Evolutionary conservation across 257 asterid species (phyloP), one percentile per base, ranked within the genome.

Genomic region (Verbascum thapsus): DNA sequence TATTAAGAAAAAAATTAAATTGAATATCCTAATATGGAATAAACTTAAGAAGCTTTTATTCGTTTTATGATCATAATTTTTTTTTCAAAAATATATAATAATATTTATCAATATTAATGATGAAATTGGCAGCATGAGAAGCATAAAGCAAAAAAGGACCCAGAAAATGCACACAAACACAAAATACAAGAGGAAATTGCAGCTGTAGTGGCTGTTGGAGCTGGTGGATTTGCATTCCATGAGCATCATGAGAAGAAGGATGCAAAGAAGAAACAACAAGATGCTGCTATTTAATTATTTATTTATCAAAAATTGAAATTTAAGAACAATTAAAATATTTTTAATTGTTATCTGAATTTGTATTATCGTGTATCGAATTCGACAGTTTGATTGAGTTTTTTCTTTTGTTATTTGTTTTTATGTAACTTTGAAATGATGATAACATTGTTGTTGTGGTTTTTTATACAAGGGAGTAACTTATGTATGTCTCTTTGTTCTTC

Each of bases 181-280:
- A 72, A 78, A 63, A 39, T 63, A 71, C 64, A 70, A 53, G 76
- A 78, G 70, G 79, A 39, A 51, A 58, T 75, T 2, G 84, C 73
- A 1, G 80, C 83, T 0, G 75, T 45, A 0, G 61, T 26, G 2
- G 81, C 76, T 0, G 67, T 78, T 1, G 86, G 79, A 6, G 64
- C 80, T 0, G 79, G 84, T 58, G 84, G 79, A 34, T 72, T 58
- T 68, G 81, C 83, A 26, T 66, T 81, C 69, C 81, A 78, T 43
- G 86, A 78, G 58, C 77, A 66, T 32, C 84, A 78, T 55, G 76
- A 75, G 73, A 71, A 78, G 67, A 75, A 81, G 15, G 84, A 69
- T n/a, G 63, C 81, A 3, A 68, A 74, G 32, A 63, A 77, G 68
- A 72, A 78, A 48, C 69, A 74, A 47, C 58, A 69, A 58, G 67